Percentiles rank a stretch among this genome's conserved stretches.
Conservation (phyloP, 2,329 filamentous ascomycete genomes). For the Aspergillus versicolor region DNA sequence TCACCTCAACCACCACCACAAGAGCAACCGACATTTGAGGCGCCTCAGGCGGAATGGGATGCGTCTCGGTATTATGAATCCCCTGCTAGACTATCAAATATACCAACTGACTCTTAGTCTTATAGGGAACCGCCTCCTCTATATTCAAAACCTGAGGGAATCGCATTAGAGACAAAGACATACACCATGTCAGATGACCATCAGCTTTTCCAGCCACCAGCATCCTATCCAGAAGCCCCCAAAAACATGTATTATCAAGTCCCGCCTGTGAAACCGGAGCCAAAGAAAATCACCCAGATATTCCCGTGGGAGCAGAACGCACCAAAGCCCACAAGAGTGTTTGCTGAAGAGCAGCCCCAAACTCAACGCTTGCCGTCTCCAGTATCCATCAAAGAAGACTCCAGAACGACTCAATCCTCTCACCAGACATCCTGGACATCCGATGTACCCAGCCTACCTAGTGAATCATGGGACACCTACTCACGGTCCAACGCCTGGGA, state of each 20-base stretch:
- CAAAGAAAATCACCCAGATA: slow-evolving; percentile 64
- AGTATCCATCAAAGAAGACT: slow-evolving; percentile 14
- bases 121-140: slow-evolving; percentile 59
- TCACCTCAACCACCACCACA: slow-evolving; percentile 28
- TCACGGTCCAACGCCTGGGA: slow-evolving; percentile 90
- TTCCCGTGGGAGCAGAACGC: slow-evolving; percentile 87
- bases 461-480: slow-evolving; percentile 71
- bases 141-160: slow-evolving; percentile 77
- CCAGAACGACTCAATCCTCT: slow-evolving; percentile 16
- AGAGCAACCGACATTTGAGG: slow-evolving; percentile 45
- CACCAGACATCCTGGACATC: slow-evolving; percentile 14
- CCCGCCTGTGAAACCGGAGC: slow-evolving; percentile 58
- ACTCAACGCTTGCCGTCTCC: slow-evolving; percentile 4
- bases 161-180: slow-evolving; percentile 73
- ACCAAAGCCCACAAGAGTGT: slow-evolving; percentile 57
- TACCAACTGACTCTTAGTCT: slow-evolving; percentile 21
- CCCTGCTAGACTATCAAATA: slow-evolving; percentile 12
- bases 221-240: slow-evolving; percentile 76
- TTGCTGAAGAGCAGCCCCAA: slow-evolving; percentile 34
- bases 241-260: slow-evolving; percentile 87
- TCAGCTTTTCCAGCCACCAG: slow-evolving; percentile 73
- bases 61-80: slow-evolving; percentile 53
- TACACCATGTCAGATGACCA: slow-evolving; percentile 82
- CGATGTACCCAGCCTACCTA: slow-evolving; percentile 27
- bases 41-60: slow-evolving; percentile 63